These are phyloP conservation scores for Colletotrichum chrysophilum DNA, from an alignment of 2,329 filamentous ascomycete species.

Conservation along the genomic window DNA sequence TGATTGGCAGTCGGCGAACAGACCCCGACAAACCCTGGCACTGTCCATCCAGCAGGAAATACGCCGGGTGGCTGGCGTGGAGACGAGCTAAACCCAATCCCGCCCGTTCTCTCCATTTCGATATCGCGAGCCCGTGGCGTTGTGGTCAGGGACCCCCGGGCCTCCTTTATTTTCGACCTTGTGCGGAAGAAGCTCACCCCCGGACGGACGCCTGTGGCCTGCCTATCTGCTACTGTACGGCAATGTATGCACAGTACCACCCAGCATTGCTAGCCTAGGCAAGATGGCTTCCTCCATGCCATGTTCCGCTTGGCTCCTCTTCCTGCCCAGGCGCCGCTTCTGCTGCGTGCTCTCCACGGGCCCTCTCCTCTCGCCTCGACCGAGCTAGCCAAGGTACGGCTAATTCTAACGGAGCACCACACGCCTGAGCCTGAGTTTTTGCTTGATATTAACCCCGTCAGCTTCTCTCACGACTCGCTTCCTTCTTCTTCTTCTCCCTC, in stretches of 20 bases:
- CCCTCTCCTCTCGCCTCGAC: neutral
- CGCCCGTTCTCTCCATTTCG: neutral
- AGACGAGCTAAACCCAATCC: constrained; percentile 19
- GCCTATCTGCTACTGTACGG: neutral
- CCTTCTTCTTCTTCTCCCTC: neutral
- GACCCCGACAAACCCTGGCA: constrained; percentile 2
- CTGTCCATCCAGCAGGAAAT: constrained; percentile 13
- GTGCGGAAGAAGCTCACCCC: neutral
- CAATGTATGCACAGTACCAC: neutral
- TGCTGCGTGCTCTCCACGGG: neutral
- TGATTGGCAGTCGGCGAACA: constrained; percentile 16
- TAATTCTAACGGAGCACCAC: constrained; percentile 2
- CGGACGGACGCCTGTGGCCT: neutral
- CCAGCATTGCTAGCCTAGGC: neutral
- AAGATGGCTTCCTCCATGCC: neutral
- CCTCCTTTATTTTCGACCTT: constrained; percentile 20
- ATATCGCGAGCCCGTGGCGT: constrained; percentile 18
- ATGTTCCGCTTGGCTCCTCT: neutral
- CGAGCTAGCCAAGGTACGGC: neutral
- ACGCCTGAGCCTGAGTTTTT: constrained; percentile 14
- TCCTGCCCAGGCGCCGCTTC: neutral
- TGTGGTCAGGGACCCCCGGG: constrained; percentile 8
- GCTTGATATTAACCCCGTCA: constrained; percentile 18
- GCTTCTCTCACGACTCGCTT: neutral
- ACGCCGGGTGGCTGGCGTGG: constrained; percentile 24